These are phyloP conservation scores for Ochromonas danica DNA, from an alignment of 108 stramenopile species.

Conservation along the genomic window DNA sequence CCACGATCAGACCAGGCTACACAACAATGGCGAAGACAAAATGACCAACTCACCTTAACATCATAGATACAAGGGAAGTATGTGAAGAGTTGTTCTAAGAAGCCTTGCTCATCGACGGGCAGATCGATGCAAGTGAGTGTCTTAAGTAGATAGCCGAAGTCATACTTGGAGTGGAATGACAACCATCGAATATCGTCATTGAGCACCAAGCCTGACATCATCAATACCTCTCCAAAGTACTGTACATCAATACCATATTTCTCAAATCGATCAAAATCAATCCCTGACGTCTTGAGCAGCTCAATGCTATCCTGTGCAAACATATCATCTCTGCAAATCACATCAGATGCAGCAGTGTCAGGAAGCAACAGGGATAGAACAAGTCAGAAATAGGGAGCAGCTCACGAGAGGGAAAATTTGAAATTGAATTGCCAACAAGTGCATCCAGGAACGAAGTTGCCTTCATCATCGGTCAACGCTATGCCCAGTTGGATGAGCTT, in stretches of 20 bases:
- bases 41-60: constrained; percentile 68
- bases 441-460: constrained; percentile 82
- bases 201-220: constrained; percentile 93
- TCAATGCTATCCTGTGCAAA: constrained; percentile 98
- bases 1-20: no score
- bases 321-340: constrained; percentile 74
- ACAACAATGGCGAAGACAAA: no score
- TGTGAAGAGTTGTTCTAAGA: constrained; percentile 83
- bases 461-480: constrained; percentile 84
- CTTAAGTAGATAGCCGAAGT: constrained; percentile 95
- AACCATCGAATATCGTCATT: constrained; percentile 93
- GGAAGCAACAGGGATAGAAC: not conserved
- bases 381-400: not conserved
- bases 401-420: constrained; percentile 65
- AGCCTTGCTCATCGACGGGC: constrained; percentile 51
- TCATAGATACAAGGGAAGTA: constrained; percentile 98
- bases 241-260: constrained; percentile 85
- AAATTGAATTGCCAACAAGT: constrained; percentile 99
- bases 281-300: constrained; percentile 84
- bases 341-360: constrained; percentile 47
- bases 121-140: constrained; percentile 61
- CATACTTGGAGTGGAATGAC: constrained; percentile 94
- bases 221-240: constrained; percentile 91
- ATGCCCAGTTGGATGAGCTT: constrained; percentile 97
- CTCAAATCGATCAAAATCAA: constrained; percentile 83